Conservation (phyloP, 331 rosid species). For the Quercus phellos region DNA sequence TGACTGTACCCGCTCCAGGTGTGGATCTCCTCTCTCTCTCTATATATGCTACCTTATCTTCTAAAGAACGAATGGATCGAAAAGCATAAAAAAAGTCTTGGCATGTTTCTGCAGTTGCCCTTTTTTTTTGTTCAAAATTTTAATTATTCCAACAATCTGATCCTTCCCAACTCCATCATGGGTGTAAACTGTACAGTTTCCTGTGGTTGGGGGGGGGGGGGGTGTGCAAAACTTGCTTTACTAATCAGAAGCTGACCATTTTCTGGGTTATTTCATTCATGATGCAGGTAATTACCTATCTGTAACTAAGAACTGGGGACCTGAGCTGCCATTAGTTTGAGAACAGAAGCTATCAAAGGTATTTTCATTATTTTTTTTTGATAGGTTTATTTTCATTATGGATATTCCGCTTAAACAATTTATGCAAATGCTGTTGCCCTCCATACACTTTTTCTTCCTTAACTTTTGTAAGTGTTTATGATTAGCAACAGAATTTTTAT, state of each 20-base stretch:
- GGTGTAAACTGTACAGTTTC: too few relatives aligned
- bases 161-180: not conserved
- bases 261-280: not conserved
- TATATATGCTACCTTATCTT: not conserved
- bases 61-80: not conserved
- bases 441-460: not conserved
- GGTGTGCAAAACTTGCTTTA: too few relatives aligned
- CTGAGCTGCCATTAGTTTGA: constrained; percentile 49
- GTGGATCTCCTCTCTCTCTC: not conserved
- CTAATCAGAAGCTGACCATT: not conserved
- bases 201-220: not conserved
- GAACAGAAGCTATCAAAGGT: constrained; percentile 74
- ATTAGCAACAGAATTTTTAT: not conserved
- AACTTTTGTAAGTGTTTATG: not conserved
- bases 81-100: not conserved
- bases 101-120: not conserved
- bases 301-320: constrained; percentile 44
- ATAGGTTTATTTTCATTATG: constrained; percentile 20
- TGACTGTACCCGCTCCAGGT: constrained; percentile 56
- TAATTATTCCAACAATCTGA: not conserved
- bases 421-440: not conserved
- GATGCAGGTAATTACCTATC: constrained; percentile 54
- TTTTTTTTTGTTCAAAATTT: too few relatives aligned
- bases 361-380: constrained; percentile 6
- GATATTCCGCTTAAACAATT: not conserved